A percentile compares a stretch with the other conserved stretches of the same genome.
Conservation (phyloP, 2,329 filamentous ascomycete genomes). For the Zymoseptoria passerinii region DNA sequence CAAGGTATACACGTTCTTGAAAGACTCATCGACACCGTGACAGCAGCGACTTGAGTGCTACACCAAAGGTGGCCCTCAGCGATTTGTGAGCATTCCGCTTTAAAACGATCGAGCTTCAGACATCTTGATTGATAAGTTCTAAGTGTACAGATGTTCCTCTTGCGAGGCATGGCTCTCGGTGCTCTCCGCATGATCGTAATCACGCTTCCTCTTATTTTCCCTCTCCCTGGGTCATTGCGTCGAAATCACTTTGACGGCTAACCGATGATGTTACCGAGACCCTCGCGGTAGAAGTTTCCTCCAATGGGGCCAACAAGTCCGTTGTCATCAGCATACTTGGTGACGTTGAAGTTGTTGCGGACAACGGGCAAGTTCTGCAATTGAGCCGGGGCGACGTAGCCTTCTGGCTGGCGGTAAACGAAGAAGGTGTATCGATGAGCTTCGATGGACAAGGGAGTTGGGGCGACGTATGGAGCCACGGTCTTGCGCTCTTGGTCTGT, state of each 20-base stretch:
- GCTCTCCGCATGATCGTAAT: neutral
- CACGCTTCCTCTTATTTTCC: neutral
- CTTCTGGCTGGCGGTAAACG: conserved; percentile 20
- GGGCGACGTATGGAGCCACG: conserved; percentile 13
- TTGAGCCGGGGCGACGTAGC: conserved; percentile 14
- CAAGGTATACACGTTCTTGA: too few relatives aligned
- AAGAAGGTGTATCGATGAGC: conserved; percentile 19
- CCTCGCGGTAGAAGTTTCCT: conserved; percentile 6
- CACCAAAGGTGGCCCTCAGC: neutral
- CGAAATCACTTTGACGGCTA: neutral
- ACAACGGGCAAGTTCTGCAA: conserved; percentile 9
- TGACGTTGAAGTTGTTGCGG: conserved; percentile 16
- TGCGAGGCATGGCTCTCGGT: neutral
- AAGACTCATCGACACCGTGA: too few relatives aligned
- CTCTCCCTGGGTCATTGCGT: neutral
- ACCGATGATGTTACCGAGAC: conserved; percentile 2
- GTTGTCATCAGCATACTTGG: conserved; percentile 2
- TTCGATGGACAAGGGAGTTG: conserved; percentile 14
- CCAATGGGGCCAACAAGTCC: conserved; percentile 4
- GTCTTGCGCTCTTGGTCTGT: conserved; percentile 10
- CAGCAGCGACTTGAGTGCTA: too few relatives aligned
- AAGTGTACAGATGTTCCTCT: neutral
- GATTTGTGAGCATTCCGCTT: neutral
- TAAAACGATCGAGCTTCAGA: neutral
- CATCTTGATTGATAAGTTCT: neutral